These are phyloP conservation scores for Bonia amplexicaulis DNA, from an alignment of 176 grass and related monocot species.

Conservation along the genomic window DNA sequence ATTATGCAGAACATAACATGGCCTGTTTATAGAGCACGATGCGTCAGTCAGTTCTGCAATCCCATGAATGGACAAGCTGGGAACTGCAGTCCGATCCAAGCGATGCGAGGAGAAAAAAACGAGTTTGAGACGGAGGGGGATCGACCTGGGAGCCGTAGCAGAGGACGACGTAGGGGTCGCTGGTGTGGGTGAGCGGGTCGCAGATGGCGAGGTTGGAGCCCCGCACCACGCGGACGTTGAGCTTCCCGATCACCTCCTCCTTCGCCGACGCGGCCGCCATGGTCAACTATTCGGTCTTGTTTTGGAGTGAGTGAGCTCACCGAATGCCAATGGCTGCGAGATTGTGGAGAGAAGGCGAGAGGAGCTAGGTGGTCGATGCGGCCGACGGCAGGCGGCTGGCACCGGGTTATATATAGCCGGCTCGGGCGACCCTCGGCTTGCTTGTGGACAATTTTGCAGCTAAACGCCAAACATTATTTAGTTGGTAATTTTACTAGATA, in stretches of 20 bases:
- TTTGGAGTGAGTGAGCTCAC: too few relatives aligned
- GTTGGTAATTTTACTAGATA: too few relatives aligned
- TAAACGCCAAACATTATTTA: background rate
- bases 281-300: too few relatives aligned
- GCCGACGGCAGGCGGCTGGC: conserved; percentile 18
- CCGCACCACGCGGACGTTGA: conserved; percentile 48
- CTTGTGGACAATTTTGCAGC: background rate
- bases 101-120: background rate
- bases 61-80: background rate
- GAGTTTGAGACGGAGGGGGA: background rate
- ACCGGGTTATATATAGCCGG: conserved; percentile 17
- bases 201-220: conserved; percentile 47
- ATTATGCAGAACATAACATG: background rate
- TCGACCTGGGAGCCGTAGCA: conserved; percentile 49
- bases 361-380: conserved; percentile 2
- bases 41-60: background rate
- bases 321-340: too few relatives aligned
- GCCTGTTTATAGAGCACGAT: background rate
- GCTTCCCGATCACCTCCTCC: conserved; percentile 44
- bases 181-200: conserved; percentile 64
- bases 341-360: background rate
- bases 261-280: conserved; percentile 19
- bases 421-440: background rate
- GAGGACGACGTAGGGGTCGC: conserved; percentile 89
- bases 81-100: background rate